Evolutionary conservation across 306 rosid genomes (phyloP).

Genomic region (Leucaena leucocephala): DNA sequence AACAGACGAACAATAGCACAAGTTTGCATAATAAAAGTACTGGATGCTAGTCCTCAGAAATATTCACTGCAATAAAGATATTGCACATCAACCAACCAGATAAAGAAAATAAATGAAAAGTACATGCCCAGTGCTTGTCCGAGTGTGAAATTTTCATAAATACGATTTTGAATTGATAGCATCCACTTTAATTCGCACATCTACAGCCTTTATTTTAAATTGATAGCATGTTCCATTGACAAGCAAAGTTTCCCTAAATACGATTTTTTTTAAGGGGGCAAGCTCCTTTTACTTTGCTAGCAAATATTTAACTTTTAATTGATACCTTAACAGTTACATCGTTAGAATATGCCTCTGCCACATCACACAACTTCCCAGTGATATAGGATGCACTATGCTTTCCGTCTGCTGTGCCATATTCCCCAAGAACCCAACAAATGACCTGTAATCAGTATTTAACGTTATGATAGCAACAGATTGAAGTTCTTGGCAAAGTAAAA

Average conservation of each 20-base stretch:
- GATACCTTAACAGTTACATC: constrained; percentile 91
- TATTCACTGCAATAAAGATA: not conserved
- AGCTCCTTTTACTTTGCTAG: not conserved
- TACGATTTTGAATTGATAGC: no score
- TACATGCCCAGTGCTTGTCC: not conserved
- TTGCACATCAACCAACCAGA: constrained; percentile 5
- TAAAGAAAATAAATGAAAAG: not conserved
- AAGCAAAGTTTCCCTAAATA: constrained; percentile 22
- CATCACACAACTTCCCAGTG: constrained; percentile 86
- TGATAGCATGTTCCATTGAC: constrained; percentile 1
- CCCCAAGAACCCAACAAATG: constrained; percentile 98
- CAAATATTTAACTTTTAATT: constrained; percentile 8
- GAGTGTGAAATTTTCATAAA: not conserved
- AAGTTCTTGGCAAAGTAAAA: constrained; percentile 28
- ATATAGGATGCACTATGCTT: constrained; percentile 78
- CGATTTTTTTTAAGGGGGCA: not conserved
- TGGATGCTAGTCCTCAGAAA: not conserved
- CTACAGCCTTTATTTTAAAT: not conserved
- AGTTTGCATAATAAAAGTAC: not conserved
- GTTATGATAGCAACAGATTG: constrained; percentile 34
- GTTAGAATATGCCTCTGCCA: constrained; percentile 92
- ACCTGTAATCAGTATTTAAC: constrained; percentile 65
- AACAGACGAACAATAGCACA: not conserved
- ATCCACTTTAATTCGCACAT: constrained; percentile 28
- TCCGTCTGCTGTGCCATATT: constrained; percentile 93